Conservation (phyloP, 2,329 filamentous ascomycete genomes). For the Cucurbitaria berberidis region DNA sequence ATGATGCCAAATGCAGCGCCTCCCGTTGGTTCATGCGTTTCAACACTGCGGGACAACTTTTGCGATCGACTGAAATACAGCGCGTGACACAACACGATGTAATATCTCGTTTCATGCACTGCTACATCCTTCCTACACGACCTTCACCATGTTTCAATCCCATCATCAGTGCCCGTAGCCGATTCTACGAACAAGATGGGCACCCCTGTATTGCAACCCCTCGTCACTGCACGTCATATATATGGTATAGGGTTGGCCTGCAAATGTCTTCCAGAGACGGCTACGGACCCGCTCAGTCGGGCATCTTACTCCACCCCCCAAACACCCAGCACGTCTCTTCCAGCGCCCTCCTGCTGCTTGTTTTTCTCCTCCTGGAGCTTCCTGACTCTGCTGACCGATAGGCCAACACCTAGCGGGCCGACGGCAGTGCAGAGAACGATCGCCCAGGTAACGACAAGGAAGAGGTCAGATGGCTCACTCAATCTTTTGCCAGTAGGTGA, state of each 20-base stretch:
- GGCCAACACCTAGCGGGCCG: conserved; percentile 60
- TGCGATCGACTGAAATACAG: background rate
- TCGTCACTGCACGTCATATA: conserved; percentile 1
- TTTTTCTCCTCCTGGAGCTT: conserved; percentile 47
- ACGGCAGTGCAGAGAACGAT: conserved; percentile 64
- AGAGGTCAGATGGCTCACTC: conserved; percentile 53
- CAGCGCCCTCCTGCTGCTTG: conserved; percentile 38
- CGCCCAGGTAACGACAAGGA: conserved; percentile 62
- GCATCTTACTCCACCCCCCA: conserved; percentile 49
- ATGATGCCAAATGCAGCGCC: background rate
- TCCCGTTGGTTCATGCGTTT: too few relatives aligned
- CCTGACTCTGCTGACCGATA: conserved; percentile 56
- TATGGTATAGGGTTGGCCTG: background rate
- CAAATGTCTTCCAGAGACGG: too few relatives aligned
- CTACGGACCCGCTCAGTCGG: background rate
- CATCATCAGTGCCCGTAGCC: background rate
- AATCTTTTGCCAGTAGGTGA: conserved; percentile 19
- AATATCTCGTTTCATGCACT: background rate
- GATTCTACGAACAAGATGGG: background rate
- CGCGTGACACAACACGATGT: background rate
- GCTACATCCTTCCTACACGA: background rate
- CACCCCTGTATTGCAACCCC: conserved; percentile 2
- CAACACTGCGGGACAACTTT: background rate
- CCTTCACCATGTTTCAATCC: conserved; percentile 10
- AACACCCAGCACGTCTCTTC: conserved; percentile 51